Conservation (phyloP, 1,139 yeast species). For the Blastobotrys malaysiensis region DNA sequence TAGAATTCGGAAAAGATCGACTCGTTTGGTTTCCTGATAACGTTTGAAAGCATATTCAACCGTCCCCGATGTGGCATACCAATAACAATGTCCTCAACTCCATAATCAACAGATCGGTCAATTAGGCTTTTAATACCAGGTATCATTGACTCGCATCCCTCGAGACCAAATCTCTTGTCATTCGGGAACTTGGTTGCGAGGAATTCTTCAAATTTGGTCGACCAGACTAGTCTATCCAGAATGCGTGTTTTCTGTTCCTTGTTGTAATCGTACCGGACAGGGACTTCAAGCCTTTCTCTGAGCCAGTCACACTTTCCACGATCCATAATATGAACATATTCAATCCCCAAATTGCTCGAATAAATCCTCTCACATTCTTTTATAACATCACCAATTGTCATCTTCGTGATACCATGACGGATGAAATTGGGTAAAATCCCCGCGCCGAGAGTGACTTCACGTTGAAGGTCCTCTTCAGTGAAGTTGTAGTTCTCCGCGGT, state of each 20-base stretch:
- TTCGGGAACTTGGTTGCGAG: constrained; percentile 90
- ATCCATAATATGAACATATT: constrained; percentile 91
- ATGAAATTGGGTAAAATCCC: constrained; percentile 85
- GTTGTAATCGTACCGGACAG: constrained; percentile 71
- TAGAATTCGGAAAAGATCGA: constrained; percentile 91
- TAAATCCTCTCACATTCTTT: constrained; percentile 71
- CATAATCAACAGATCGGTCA: constrained; percentile 84
- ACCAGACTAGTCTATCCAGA: constrained; percentile 90
- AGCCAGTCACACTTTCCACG: constrained; percentile 95
- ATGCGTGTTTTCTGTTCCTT: constrained; percentile 90
- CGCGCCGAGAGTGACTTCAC: constrained; percentile 83
- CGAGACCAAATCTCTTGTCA: constrained; percentile 95
- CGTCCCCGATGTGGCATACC: constrained; percentile 99
- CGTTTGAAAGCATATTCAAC: constrained; percentile 91
- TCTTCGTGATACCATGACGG: constrained; percentile 51
- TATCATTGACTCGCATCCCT: constrained; percentile 91
- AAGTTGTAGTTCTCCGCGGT: constrained; percentile 86
- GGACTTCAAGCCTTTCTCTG: constrained; percentile 90
- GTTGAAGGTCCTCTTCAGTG: constrained; percentile 73
- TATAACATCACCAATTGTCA: constrained; percentile 68
- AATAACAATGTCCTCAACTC: constrained; percentile 87
- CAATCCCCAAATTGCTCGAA: constrained; percentile 83
- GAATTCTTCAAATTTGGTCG: constrained; percentile 86
- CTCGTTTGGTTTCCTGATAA: constrained; percentile 95
- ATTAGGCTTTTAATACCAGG: constrained; percentile 94